These are phyloP conservation scores for Achaetomiella virescens DNA, from an alignment of 495 filamentous ascomycete genomes.

Conservation along the genomic window DNA sequence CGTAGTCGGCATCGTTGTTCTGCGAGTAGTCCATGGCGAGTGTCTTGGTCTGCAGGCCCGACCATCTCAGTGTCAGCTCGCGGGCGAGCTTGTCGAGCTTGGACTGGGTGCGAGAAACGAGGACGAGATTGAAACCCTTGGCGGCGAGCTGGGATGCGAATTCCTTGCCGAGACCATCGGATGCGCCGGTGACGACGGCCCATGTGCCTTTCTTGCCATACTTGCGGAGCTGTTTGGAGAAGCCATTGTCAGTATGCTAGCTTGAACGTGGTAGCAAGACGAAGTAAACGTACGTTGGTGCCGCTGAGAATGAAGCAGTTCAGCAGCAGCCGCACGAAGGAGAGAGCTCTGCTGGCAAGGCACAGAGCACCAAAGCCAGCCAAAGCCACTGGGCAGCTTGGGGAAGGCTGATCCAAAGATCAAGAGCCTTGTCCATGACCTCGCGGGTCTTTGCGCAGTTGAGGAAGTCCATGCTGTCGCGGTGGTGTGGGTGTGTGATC, in stretches of 20 bases:
- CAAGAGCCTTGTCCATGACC: constrained; percentile 32
- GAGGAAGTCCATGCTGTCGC: constrained; percentile 2
- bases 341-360: constrained; percentile 50
- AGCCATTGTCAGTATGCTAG: not conserved
- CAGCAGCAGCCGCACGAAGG: constrained; percentile 58
- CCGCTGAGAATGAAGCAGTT: constrained; percentile 71
- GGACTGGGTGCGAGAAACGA: constrained; percentile 86
- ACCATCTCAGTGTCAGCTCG: constrained; percentile 63
- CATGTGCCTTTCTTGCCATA: constrained; percentile 91
- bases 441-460: constrained; percentile 1
- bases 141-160: constrained; percentile 84
- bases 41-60: constrained; percentile 62
- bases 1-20: constrained; percentile 71
- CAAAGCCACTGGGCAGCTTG: constrained; percentile 31
- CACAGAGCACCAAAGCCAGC: constrained; percentile 54
- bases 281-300: constrained; percentile 41
- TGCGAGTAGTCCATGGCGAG: constrained; percentile 87
- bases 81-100: constrained; percentile 74
- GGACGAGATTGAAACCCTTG: constrained; percentile 86
- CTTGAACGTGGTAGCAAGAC: not conserved
- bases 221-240: constrained; percentile 62
- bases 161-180: constrained; percentile 95
- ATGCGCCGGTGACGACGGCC: constrained; percentile 93
- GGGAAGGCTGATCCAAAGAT: constrained; percentile 34
- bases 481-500: not conserved